Conservation (phyloP, 306 rosid species). For the Pyrus pyrifolia region DNA sequence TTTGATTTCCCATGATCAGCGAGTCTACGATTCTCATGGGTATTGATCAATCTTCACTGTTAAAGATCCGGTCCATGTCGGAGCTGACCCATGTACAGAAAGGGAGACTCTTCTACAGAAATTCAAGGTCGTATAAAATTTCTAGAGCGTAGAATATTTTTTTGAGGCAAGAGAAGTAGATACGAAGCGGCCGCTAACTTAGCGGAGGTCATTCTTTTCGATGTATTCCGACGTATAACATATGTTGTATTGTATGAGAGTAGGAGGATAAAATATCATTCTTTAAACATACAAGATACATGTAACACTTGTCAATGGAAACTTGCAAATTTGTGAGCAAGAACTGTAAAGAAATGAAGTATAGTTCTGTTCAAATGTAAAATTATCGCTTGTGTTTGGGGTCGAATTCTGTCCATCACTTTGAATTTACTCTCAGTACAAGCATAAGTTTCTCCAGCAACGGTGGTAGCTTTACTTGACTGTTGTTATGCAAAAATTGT, state of each 20-base stretch:
- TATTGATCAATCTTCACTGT: not conserved
- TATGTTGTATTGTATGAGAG: slow-evolving; percentile 9
- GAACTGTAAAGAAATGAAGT: slow-evolving; percentile 8
- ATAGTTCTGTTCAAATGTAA: not conserved
- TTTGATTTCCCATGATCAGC: slow-evolving; percentile 6
- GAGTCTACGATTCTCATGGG: slow-evolving; percentile 3
- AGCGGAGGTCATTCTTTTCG: slow-evolving; percentile 13
- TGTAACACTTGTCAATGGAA: slow-evolving; percentile 4
- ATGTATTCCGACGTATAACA: slow-evolving; percentile 10
- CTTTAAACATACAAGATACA: not conserved
- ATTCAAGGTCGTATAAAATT: not conserved
- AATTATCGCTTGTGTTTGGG: too few species aligned
- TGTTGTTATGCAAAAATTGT: too few species aligned
- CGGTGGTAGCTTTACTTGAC: not conserved
- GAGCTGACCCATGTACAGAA: slow-evolving; percentile 7
- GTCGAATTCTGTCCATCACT: not conserved
- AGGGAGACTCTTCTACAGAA: not conserved
- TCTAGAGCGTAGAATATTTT: not conserved
- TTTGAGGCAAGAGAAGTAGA: slow-evolving; percentile 12
- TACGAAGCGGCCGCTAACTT: slow-evolving; percentile 18
- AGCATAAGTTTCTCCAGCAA: too few species aligned
- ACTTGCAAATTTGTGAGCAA: slow-evolving; percentile 12
- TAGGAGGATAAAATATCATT: not conserved
- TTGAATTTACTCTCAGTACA: not conserved
- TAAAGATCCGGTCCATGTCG: not conserved